Percentiles rank a stretch among this genome's conserved stretches.
Evolutionary conservation across 1,139 yeast species (phyloP).

Genomic region (Pichia kudriavzevii): DNA sequence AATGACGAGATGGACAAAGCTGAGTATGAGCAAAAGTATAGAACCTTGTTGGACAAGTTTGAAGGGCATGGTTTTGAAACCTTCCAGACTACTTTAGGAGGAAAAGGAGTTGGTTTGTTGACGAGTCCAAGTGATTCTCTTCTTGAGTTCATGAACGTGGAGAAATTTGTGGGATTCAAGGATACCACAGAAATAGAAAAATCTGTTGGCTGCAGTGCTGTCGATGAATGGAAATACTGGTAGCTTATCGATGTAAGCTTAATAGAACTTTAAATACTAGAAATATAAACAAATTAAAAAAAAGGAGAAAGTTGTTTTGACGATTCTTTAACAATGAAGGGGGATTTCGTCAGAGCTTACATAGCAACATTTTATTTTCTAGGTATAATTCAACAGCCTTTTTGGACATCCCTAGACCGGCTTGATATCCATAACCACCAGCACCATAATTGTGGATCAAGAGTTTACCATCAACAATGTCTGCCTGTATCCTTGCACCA

Average conservation of each 20-base stretch:
- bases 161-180: conserved; percentile 32
- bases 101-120: conserved; percentile 71
- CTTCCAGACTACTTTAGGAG: conserved; percentile 81
- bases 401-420: conserved; percentile 59
- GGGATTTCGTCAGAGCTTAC: conserved; percentile 5
- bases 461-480: conserved; percentile 33
- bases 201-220: conserved; percentile 36
- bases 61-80: conserved; percentile 57
- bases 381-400: conserved; percentile 32
- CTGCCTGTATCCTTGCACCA: conserved; percentile 58
- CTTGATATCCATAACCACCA: conserved; percentile 69
- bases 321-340: too few species aligned
- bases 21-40: conserved; percentile 26
- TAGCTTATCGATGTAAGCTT: too few species aligned
- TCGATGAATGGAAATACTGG: conserved; percentile 58
- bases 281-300: not conserved
- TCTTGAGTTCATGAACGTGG: conserved; percentile 26
- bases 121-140: conserved; percentile 24
- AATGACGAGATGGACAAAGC: conserved; percentile 39
- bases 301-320: not conserved
- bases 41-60: conserved; percentile 25
- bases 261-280: too few species aligned
- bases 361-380: conserved; percentile 3
- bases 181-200: conserved; percentile 42
- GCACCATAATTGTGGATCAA: conserved; percentile 72